Base-by-base conservation (phyloP, 1,284 basidiomycete species). In the Cyathus pygmaeus region DNA sequence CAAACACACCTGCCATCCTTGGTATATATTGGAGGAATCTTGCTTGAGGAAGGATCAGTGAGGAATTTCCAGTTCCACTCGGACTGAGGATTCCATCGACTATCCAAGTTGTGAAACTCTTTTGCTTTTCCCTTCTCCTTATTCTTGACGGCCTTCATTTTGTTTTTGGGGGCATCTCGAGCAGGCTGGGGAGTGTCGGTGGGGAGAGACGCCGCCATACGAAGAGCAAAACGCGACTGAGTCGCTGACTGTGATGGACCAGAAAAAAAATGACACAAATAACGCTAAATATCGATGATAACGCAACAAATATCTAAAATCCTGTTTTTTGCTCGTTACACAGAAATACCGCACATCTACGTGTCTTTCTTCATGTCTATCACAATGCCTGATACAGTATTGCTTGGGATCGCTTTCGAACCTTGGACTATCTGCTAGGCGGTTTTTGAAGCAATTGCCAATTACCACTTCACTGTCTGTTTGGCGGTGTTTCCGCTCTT, bases 1-100 rank as follows among this genome's bases (percentile, higher is more conserved):
- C 44, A 13, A 56, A 81, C 90, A 72, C 75, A 95, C 94, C 89
- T 90, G 77, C 93, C 93, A 77, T 97, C 94, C 72, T 85, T 90
- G 31, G 94, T 94, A 77, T 95, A 95, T 60, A 95, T 79, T 44
- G 93, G 89, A 9, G 92, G 85, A 51, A 87, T 84, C 59, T 81
- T 83, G 63, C 87, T 92, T 29, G 88, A 84, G 61, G 86, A 85
- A 30, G 88, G 85, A 74, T 94, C 91, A 41, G 92, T 90, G 56
- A 96, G 81, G 47, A 85, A 83, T 59, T 83, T 81, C 92, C 92
- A 94, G 59, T 85, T 79, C 91, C 92, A 93, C 59, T 78, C 59
- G 56, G 64, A 26, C 36, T 26, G n/a, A 46, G 44, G 54, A 53
- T 41, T 60, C 62, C 59, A 60, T 50, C 36, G 66, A 62, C 50